Evolutionary conservation across 768 basidiomycete genomes (phyloP).

Genomic region (Phlebiopsis flavidoalba): DNA sequence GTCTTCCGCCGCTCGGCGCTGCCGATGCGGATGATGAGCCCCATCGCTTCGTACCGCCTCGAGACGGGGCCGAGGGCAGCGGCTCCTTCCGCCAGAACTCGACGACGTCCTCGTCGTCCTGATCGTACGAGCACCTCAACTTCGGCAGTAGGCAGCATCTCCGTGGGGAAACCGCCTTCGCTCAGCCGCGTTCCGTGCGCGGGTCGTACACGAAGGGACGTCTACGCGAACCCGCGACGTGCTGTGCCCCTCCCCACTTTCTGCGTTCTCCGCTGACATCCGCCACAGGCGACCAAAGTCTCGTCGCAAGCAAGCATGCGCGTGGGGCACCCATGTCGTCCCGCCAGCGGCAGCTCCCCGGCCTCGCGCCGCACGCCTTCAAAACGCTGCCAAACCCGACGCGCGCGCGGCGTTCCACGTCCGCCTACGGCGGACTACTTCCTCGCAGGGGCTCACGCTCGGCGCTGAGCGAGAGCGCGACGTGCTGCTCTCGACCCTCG

Average conservation of each 20-base stretch:
- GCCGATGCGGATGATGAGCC: background rate
- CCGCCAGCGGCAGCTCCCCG: background rate
- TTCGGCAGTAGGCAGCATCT: background rate
- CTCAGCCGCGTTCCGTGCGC: background rate
- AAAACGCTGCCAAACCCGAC: background rate
- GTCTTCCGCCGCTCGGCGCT: background rate
- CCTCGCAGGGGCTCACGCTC: background rate
- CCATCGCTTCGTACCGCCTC: background rate
- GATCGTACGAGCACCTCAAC: background rate
- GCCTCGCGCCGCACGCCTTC: background rate
- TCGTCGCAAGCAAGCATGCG: background rate
- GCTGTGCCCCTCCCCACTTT: background rate
- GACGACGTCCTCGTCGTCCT: background rate
- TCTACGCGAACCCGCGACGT: background rate
- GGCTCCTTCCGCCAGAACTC: background rate
- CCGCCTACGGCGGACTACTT: background rate
- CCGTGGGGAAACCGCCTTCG: background rate
- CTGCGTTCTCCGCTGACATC: background rate
- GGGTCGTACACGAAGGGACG: background rate
- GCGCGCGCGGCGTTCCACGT: background rate
- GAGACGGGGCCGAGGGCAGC: background rate
- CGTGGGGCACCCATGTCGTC: background rate
- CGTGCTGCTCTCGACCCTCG: background rate
- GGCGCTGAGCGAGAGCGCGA: background rate
- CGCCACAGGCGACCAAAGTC: background rate